These are phyloP conservation scores for Hylodesmum podocarpum DNA, from an alignment of 306 rosid species.

Conservation along the genomic window DNA sequence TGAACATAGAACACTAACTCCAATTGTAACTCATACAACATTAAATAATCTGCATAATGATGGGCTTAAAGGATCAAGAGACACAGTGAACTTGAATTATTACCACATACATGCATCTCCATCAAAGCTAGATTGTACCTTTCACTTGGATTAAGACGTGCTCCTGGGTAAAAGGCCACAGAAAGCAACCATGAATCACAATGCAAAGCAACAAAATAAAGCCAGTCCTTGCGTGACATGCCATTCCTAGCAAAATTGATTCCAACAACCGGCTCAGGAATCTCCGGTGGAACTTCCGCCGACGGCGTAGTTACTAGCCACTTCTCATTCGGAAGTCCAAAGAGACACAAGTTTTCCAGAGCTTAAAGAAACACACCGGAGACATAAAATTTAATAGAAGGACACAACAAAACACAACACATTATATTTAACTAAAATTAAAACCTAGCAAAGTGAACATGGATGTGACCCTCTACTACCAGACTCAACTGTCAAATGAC, in stretches of 20 bases:
- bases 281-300: constrained; percentile 91
- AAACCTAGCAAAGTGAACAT: too few relatives aligned
- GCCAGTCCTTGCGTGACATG: constrained; percentile 86
- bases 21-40: neutral
- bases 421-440: too few relatives aligned
- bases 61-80: neutral
- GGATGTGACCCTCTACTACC: too few relatives aligned
- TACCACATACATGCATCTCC: neutral
- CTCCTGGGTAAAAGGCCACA: constrained; percentile 88
- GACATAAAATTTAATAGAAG: neutral
- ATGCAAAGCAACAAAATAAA: constrained; percentile 86
- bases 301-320: constrained; percentile 95
- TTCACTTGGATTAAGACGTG: constrained; percentile 81
- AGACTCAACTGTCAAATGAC: too few relatives aligned
- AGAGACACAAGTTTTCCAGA: constrained; percentile 87
- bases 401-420: too few relatives aligned
- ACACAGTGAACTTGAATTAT: neutral
- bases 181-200: constrained; percentile 97
- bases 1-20: neutral
- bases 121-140: constrained; percentile 51
- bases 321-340: constrained; percentile 75
- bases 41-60: neutral
- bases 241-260: constrained; percentile 97
- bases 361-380: constrained; percentile 49
- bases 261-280: constrained; percentile 96